Conservation (phyloP, 352 stramenopile genomes). For the Globisporangium irregulare region DNA sequence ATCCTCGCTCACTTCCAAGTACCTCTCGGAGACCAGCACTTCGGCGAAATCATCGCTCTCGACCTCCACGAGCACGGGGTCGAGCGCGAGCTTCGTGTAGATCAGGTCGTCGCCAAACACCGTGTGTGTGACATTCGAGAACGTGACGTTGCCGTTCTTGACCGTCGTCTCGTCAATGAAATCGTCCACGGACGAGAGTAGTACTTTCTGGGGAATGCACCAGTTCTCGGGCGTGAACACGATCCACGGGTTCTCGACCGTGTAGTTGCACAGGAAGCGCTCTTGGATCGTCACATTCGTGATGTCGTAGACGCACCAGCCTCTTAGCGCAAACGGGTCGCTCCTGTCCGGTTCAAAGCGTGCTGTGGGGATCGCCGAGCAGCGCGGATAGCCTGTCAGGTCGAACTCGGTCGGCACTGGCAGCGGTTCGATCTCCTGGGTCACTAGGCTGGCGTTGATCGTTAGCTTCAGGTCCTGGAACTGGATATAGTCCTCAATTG, state of each 20-base stretch:
- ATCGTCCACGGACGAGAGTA: slow-evolving; percentile 52
- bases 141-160: slow-evolving; percentile 42
- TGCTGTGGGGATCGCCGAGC: slow-evolving; percentile 43
- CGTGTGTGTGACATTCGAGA: slow-evolving; percentile 59
- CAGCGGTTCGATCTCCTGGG: slow-evolving; percentile 59
- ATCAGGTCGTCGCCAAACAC: slow-evolving; percentile 67
- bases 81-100: slow-evolving; percentile 40
- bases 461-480: slow-evolving; percentile 70
- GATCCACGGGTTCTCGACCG: slow-evolving; percentile 65
- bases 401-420: slow-evolving; percentile 53
- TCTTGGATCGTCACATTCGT: slow-evolving; percentile 60
- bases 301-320: slow-evolving; percentile 65
- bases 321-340: slow-evolving; percentile 49
- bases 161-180: slow-evolving; percentile 51
- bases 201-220: slow-evolving; percentile 55
- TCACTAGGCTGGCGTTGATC: slow-evolving; percentile 53
- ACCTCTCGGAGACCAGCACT: slow-evolving; percentile 57
- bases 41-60: slow-evolving; percentile 56
- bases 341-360: slow-evolving; percentile 43
- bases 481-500: slow-evolving; percentile 63
- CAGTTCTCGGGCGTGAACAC: slow-evolving; percentile 71
- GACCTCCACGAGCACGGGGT: slow-evolving; percentile 42
- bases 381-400: slow-evolving; percentile 38
- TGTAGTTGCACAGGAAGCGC: slow-evolving; percentile 75
- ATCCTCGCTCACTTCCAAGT: slow-evolving; percentile 60